Conservation (phyloP, 148 eudicot genomes). For the Rhododendron ovatum region DNA sequence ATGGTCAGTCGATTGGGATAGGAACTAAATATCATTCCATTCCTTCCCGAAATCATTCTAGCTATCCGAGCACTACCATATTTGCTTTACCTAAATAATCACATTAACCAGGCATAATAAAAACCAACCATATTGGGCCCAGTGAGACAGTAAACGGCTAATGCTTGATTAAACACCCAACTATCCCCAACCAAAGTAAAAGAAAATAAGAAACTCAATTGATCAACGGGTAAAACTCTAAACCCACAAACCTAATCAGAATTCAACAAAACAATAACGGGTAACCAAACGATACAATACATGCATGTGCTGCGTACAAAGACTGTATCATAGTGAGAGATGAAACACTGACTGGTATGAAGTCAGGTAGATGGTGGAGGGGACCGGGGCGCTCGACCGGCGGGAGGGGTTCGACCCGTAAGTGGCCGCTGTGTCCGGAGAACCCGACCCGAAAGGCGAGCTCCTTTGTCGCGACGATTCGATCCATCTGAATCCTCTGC, state of each 20-base stretch:
- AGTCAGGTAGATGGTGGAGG: slow-evolving; percentile 62
- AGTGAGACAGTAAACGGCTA: neutral
- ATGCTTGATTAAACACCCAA: neutral
- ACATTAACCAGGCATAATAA: neutral
- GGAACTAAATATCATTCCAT: neutral
- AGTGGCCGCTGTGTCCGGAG: slow-evolving; percentile 78
- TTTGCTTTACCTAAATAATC: neutral
- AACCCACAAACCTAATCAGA: neutral
- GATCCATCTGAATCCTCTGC: slow-evolving; percentile 45
- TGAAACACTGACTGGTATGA: slow-evolving; percentile 48
- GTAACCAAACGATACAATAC: neutral
- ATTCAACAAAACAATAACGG: neutral
- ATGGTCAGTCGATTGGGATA: neutral
- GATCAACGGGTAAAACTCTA: neutral
- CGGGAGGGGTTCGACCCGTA: slow-evolving; percentile 74
- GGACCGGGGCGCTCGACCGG: slow-evolving; percentile 55
- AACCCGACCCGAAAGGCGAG: slow-evolving; percentile 77
- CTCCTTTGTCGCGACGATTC: slow-evolving; percentile 45
- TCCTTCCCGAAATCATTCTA: neutral
- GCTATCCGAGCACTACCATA: neutral
- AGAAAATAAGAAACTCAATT: neutral
- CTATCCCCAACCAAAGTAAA: neutral
- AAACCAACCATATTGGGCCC: neutral
- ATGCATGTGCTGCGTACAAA: neutral
- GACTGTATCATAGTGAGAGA: neutral